Conservation (phyloP, 2,329 filamentous ascomycete genomes). For the Monilinia fructicola region DNA sequence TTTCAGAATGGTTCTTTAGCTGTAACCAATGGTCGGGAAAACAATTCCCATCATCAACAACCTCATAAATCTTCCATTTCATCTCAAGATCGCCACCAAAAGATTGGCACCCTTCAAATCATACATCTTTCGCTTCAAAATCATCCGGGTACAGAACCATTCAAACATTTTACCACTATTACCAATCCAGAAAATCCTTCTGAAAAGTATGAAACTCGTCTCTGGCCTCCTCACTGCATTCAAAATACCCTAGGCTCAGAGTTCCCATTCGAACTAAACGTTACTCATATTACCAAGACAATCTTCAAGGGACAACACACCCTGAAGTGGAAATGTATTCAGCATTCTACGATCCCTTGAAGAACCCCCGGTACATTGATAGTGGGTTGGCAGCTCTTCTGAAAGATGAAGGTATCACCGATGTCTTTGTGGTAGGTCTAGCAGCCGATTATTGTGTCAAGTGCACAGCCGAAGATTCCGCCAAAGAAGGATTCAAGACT, state of each 20-base stretch:
- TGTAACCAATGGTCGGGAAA: conserved; percentile 68
- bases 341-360: conserved; percentile 81
- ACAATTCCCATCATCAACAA: conserved; percentile 71
- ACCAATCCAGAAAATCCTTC: conserved; percentile 62
- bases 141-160: conserved; percentile 68
- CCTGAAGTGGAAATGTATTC: conserved; percentile 87
- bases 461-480: conserved; percentile 75
- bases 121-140: conserved; percentile 86
- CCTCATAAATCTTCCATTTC: conserved; percentile 71
- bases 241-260: conserved; percentile 69
- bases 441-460: conserved; percentile 90
- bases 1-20: conserved; percentile 77
- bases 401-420: conserved; percentile 58
- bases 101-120: conserved; percentile 81
- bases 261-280: conserved; percentile 70
- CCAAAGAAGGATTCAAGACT: conserved; percentile 70
- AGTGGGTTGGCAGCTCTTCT: conserved; percentile 63
- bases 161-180: conserved; percentile 63
- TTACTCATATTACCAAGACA: conserved; percentile 57
- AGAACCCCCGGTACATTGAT: conserved; percentile 56
- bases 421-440: conserved; percentile 83
- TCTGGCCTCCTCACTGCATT: conserved; percentile 93
- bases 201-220: conserved; percentile 63
- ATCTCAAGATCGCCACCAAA: conserved; percentile 80
- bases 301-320: conserved; percentile 76